A percentile compares a stretch with the other conserved stretches of the same genome.
phyloP scores from a whole-genome alignment of 768 basidiomycete genomes.

The Sistotremastrum suecicum region DNA sequence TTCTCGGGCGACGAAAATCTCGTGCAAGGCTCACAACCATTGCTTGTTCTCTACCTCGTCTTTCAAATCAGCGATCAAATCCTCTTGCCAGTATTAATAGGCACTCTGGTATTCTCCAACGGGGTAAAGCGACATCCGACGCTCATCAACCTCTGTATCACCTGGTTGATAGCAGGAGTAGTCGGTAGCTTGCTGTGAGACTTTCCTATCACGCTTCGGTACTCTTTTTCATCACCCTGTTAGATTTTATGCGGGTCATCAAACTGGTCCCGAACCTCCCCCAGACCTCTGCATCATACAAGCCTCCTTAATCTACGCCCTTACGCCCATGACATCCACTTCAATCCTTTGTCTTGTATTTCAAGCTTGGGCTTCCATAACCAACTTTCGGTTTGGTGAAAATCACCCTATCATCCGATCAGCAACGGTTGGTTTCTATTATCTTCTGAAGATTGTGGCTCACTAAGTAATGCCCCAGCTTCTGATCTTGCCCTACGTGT shows the following conservation, averaged over 20 bases:
- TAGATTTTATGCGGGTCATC: conserved; percentile 26
- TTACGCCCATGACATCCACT: conserved; percentile 20
- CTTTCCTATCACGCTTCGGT: not conserved
- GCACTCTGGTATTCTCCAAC: conserved; percentile 28
- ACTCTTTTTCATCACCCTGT: not conserved
- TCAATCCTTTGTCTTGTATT: too few species aligned
- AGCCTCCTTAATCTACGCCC: conserved; percentile 25
- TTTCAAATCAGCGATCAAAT: conserved; percentile 34
- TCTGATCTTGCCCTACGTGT: too few species aligned
- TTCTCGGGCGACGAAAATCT: too few species aligned
- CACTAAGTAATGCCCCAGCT: too few species aligned
- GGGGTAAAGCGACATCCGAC: conserved; percentile 26
- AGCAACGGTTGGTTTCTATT: too few species aligned
- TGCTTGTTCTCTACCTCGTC: conserved; percentile 26
- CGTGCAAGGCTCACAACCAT: too few species aligned
- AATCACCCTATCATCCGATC: too few species aligned
- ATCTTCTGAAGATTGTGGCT: too few species aligned
- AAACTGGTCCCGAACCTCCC: conserved; percentile 21
- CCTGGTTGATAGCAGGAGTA: conserved; percentile 32
- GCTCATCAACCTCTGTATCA: conserved; percentile 31
- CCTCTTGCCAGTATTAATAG: conserved; percentile 28
- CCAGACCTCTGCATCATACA: conserved; percentile 29
- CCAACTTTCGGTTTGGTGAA: too few species aligned
- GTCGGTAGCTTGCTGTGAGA: conserved; percentile 30
- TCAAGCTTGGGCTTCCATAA: too few species aligned